Evolutionary conservation across 164 flowering plant genomes (phyloP).

Genomic region (Kingdonia uniflora): DNA sequence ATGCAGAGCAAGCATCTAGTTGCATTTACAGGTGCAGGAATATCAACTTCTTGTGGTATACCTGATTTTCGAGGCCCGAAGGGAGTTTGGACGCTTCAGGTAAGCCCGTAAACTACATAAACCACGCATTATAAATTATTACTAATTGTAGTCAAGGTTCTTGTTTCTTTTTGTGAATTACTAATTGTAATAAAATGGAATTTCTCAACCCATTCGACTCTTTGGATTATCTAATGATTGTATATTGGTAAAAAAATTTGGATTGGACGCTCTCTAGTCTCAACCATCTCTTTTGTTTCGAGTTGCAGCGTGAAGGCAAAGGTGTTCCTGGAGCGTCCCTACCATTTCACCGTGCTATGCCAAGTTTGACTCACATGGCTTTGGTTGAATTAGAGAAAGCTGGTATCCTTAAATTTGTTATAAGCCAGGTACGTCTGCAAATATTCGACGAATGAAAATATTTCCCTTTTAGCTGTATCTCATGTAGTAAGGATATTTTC

Average conservation of each 20-base stretch:
- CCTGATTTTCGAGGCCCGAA: slow-evolving; percentile 99
- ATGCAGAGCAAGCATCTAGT: slow-evolving; percentile 98
- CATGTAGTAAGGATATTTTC: too few relatives aligned
- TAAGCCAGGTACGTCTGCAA: slow-evolving; percentile 61
- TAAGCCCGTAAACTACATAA: slow-evolving; percentile 9
- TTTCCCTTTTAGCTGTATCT: not conserved
- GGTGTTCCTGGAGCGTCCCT: slow-evolving; percentile 82
- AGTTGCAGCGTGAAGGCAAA: slow-evolving; percentile 81
- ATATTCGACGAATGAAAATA: not conserved
- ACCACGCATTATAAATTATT: too few relatives aligned
- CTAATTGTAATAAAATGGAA: too few relatives aligned
- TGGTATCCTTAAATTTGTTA: slow-evolving; percentile 74
- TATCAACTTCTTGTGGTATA: slow-evolving; percentile 98
- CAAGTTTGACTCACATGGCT: slow-evolving; percentile 94
- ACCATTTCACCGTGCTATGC: slow-evolving; percentile 93
- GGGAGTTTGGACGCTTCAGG: slow-evolving; percentile 99
- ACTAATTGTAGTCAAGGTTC: too few relatives aligned
- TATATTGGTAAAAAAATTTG: not conserved
- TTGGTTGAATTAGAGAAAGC: slow-evolving; percentile 85
- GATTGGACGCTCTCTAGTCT: not conserved
- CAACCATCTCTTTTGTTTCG: not conserved
- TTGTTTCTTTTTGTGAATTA: too few relatives aligned
- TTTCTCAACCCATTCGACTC: too few relatives aligned
- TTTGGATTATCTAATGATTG: too few relatives aligned
- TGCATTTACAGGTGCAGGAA: slow-evolving; percentile 98